These are phyloP conservation scores for Castanea crenata DNA, from an alignment of 306 rosid species.

Conservation along the genomic window DNA sequence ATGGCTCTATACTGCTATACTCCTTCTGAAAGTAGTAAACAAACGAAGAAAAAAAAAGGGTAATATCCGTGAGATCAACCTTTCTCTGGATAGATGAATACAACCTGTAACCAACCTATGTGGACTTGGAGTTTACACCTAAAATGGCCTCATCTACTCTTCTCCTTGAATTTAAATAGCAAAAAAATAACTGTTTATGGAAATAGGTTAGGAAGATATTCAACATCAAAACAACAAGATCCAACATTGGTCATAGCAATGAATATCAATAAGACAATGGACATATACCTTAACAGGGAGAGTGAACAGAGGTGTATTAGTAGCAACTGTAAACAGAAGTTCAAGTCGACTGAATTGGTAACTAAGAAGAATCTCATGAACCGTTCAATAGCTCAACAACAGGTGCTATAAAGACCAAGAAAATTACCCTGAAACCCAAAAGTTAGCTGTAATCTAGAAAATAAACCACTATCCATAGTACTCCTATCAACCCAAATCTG, in stretches of 20 bases:
- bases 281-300: conserved; percentile 12
- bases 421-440: background rate
- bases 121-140: too few relatives aligned
- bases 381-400: background rate
- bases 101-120: background rate
- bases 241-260: background rate
- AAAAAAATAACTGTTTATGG: background rate
- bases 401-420: conserved; percentile 15
- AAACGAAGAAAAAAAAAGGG: conserved; percentile 1
- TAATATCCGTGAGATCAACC: background rate
- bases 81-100: background rate
- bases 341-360: background rate
- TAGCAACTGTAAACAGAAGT: conserved; percentile 18
- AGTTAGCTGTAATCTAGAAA: conserved; percentile 18
- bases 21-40: conserved; percentile 31
- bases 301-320: conserved; percentile 1
- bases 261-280: background rate
- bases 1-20: conserved; percentile 14
- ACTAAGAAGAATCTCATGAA: background rate
- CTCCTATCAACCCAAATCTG: conserved; percentile 15
- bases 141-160: too few relatives aligned
- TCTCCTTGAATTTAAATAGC: too few relatives aligned
- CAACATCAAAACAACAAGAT: background rate
- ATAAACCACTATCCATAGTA: background rate
- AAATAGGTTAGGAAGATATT: background rate